Base-by-base conservation (phyloP, 176 grass and related monocot genomes). In the Pontederia paniculata region DNA sequence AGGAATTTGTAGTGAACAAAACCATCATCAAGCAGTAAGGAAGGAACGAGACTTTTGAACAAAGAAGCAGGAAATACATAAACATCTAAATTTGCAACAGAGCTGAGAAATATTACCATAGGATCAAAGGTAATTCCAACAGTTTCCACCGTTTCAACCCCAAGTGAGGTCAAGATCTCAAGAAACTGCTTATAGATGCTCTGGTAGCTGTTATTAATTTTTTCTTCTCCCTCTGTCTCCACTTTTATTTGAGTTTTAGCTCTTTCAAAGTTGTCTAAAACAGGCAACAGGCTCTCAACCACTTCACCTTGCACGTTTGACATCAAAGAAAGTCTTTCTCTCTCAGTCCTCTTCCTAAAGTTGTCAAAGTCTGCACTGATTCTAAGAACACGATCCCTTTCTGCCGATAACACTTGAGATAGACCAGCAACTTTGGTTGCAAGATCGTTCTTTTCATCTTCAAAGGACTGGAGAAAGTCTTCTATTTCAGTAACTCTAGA, bases 331-430 rank as follows among this genome's bases (percentile, higher is more conserved):
- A 90, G 63, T 71, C 72, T 97, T 55, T 97, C 86, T 62, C 74
- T 87, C 57, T 97, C 83, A 47, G 86, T 87, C 65, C 93, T 84
- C 60, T 97, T 97, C 73, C 93, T 86, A 56, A 84, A 97, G 55
- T 97, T 90, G 70, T 97, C 93, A 20, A 97, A 97, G 57, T 97
- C 93, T 0, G 86, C 86, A 74, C 86, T 79, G 76, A 97, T 97
- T 58, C 83, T 84, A 58, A 84, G 71, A 55, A 90, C 72, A 53
- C 86, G 86, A 18, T 87, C 93, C 21, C 56, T 77, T 74, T 97
- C 86, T 55, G 45, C 74, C 68, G 77, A 25, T 17, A 88, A 75
- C 49, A 89, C 89, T 48, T 65, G 71, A 68, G 76, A 73, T 57
- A 97, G 72, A 74, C 18, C 17, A 58, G 68, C 73, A 44, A 97